These are phyloP conservation scores for Trichopus zeylanicus DNA, from an alignment of 116 monocot genomes.

Conservation along the genomic window DNA sequence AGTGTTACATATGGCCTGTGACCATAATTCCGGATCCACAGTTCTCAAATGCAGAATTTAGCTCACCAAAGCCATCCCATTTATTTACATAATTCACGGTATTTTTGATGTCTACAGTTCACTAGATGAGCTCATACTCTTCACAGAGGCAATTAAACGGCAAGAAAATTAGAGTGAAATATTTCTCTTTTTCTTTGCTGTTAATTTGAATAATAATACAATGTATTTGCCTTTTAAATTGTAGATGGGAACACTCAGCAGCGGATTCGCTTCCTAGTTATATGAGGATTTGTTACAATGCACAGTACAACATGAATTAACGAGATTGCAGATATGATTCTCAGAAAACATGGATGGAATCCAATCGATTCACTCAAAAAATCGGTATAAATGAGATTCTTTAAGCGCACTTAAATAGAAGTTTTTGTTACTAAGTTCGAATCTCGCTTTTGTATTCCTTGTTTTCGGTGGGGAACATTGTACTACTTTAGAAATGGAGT, in stretches of 20 bases:
- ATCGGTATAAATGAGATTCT: slow-evolving; percentile 16
- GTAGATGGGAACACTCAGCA: slow-evolving; percentile 28
- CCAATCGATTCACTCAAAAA: slow-evolving; percentile 25
- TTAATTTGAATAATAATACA: no score
- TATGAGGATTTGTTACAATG: slow-evolving; percentile 29
- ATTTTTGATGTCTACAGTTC: slow-evolving; percentile 44
- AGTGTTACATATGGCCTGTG: slow-evolving; percentile 38
- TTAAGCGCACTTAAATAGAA: neutral
- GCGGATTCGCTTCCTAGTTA: slow-evolving; percentile 22
- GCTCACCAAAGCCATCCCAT: slow-evolving; percentile 34
- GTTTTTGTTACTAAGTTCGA: no score
- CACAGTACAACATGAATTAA: slow-evolving; percentile 29
- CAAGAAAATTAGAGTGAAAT: no score
- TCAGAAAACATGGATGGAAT: slow-evolving; percentile 31
- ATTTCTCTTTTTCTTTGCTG: no score
- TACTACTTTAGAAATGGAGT: slow-evolving; percentile 40
- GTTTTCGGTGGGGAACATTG: slow-evolving; percentile 22
- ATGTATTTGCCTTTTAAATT: no score
- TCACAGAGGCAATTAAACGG: slow-evolving; percentile 32
- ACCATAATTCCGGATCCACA: slow-evolving; percentile 16
- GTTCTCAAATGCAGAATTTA: slow-evolving; percentile 26
- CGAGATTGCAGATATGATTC: slow-evolving; percentile 24
- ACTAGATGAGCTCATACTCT: slow-evolving; percentile 28
- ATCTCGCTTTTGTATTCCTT: neutral
- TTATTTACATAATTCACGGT: slow-evolving; percentile 48